Evolutionary conservation across 2,329 filamentous ascomycete species (phyloP).

Genomic region (Aspergillus melleus): DNA sequence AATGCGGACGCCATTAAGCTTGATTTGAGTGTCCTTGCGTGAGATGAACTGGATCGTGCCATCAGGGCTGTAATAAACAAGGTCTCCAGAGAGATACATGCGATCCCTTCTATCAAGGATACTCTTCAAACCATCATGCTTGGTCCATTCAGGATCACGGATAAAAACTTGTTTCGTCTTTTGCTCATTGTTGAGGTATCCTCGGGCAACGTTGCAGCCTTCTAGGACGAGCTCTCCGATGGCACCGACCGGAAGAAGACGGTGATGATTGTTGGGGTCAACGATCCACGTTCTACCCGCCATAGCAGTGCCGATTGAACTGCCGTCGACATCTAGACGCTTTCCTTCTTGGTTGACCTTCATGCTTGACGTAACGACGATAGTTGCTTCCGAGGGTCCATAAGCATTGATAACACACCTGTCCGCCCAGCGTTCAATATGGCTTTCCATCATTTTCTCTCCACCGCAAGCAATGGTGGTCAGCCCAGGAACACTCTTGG

Average conservation of each 20-base stretch:
- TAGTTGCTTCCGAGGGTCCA: conserved; percentile 43
- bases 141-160: conserved; percentile 33
- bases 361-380: conserved; percentile 34
- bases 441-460: conserved; percentile 44
- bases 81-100: conserved; percentile 41
- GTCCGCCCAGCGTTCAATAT: conserved; percentile 47
- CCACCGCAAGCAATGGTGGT: conserved; percentile 47
- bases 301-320: conserved; percentile 36
- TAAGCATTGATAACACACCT: conserved; percentile 49
- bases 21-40: conserved; percentile 36
- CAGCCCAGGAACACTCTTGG: conserved; percentile 46
- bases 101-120: conserved; percentile 28
- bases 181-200: conserved; percentile 42
- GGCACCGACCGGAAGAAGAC: conserved; percentile 45
- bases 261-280: conserved; percentile 37
- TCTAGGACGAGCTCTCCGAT: conserved; percentile 51
- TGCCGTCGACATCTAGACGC: conserved; percentile 29
- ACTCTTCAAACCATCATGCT: conserved; percentile 17
- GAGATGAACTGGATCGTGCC: conserved; percentile 36
- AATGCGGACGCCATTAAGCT: conserved; percentile 47
- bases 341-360: conserved; percentile 33
- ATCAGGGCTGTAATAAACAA: conserved; percentile 38
- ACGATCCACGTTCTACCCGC: conserved; percentile 42
- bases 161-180: conserved; percentile 39
- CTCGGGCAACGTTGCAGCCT: conserved; percentile 47